These are phyloP conservation scores for Euphorbia peplus DNA, from an alignment of 345 rosid genomes.

Conservation along the genomic window DNA sequence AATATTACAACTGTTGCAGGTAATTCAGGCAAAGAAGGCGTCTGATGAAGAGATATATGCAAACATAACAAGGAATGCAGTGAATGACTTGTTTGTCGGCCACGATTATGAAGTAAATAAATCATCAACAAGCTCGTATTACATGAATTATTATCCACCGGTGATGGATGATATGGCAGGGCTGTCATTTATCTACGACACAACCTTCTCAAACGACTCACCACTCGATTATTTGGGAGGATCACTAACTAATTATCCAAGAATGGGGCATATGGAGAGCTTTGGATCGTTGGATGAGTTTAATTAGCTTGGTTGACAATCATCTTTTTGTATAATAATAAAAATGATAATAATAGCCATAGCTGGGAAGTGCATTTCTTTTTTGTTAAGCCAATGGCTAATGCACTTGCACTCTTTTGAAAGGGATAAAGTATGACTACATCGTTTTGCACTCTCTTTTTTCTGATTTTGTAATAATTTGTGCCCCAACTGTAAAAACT, in stretches of 20 bases:
- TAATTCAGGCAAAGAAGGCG: constrained; percentile 84
- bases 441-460: neutral
- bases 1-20: constrained; percentile 49
- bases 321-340: neutral
- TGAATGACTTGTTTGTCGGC: constrained; percentile 45
- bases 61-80: constrained; percentile 42
- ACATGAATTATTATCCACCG: constrained; percentile 46
- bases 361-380: neutral
- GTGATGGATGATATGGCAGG: constrained; percentile 34
- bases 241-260: constrained; percentile 52
- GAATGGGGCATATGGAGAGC: constrained; percentile 50
- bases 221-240: constrained; percentile 89
- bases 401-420: neutral
- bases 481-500: neutral
- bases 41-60: constrained; percentile 58
- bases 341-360: neutral
- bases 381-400: neutral
- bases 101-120: constrained; percentile 42
- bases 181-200: constrained; percentile 78
- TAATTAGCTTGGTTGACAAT: constrained; percentile 39
- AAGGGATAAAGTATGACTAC: no score
- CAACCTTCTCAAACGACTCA: constrained; percentile 63
- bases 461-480: no score
- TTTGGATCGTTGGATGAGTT: constrained; percentile 79
- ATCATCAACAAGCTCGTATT: constrained; percentile 31